Evolutionary conservation across 2,329 filamentous ascomycete species (phyloP), one percentile per base, ranked within the genome.

Genomic region (Mycogone perniciosa): DNA sequence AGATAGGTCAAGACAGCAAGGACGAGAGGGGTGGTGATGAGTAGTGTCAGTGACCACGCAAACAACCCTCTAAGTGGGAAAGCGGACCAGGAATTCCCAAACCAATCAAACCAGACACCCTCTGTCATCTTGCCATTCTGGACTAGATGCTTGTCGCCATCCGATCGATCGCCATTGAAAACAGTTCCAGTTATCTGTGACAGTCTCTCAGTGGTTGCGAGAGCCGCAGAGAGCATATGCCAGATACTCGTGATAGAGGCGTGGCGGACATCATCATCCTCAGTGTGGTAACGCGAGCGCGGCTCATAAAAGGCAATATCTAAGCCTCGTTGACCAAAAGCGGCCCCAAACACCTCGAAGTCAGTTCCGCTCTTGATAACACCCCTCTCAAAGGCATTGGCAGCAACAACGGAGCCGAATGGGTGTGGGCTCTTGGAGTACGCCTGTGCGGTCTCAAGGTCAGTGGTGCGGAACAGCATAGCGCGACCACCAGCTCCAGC

Each of bases 21-120:
- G 3, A 86, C 71, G 42, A 97, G 65, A 1, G 92, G 92, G 1
- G 86, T 83, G 20, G 85, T 84, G 20, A 95, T 84, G 20, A 97
- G 80, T 9, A 97, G 70, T 1, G 88, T 87, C 30, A 97, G 78
- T 5, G 89, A 91, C 70, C 93, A 82, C 4, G 89, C 90, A 68
- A 97, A 97, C 51, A 97, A 77, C 6, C 88, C 90, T 56, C 87
- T 81, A 37, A 96, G 76, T 43, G 80, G 78, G 63, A 96, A 88
- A 2, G 95, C 76, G 11, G 86, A 88, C 66, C 96, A 90, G 1
- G 76, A 76, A 50, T 76, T 79, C 40, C 92, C 93, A 57, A 95
- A 92, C 6, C 97, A 70, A 63, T 97, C 93, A 63, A 97, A 97
- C 89, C 91, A 99, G 10, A 97, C 89, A 31, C 84, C 88, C 53